Conservation (phyloP, 352 stramenopile genomes). For the Globisporangium orthogonon region DNA sequence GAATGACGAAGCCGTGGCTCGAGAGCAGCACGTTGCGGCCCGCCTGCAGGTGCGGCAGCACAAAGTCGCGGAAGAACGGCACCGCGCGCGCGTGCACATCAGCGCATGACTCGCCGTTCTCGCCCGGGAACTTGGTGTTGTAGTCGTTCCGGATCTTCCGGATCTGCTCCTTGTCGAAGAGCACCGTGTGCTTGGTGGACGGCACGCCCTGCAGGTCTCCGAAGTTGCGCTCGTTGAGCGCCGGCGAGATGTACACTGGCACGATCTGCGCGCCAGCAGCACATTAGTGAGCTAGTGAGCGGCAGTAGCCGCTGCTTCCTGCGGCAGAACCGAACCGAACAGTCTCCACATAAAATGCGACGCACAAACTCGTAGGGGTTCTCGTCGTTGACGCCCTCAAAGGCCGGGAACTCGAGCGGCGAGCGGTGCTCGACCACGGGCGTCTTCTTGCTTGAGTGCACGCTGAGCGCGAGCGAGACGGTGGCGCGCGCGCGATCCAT, state of each 20-base stretch:
- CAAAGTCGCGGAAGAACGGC: constrained; percentile 74
- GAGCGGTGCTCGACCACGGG: constrained; percentile 72
- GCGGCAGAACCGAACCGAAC: too few species aligned
- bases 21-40: constrained; percentile 77
- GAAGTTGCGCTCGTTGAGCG: constrained; percentile 83
- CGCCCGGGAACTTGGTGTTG: constrained; percentile 67
- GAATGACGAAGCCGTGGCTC: constrained; percentile 80
- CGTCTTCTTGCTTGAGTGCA: constrained; percentile 80
- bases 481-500: constrained; percentile 79
- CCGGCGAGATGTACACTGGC: constrained; percentile 72
- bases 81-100: constrained; percentile 74
- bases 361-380: constrained; percentile 76
- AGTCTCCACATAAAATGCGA: neutral
- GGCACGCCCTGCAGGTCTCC: constrained; percentile 74
- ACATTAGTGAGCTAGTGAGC: neutral
- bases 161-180: constrained; percentile 72
- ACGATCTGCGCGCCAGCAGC: constrained; percentile 34
- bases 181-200: constrained; percentile 60
- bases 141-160: constrained; percentile 79
- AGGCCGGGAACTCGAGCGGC: constrained; percentile 55
- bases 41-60: constrained; percentile 60
- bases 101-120: constrained; percentile 76
- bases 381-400: constrained; percentile 70
- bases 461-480: constrained; percentile 68
- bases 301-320: constrained; percentile 2